Evolutionary conservation across 495 filamentous ascomycete species (phyloP), one percentile per base, ranked within the genome.

Genomic region (Chaetomidium leptoderma): DNA sequence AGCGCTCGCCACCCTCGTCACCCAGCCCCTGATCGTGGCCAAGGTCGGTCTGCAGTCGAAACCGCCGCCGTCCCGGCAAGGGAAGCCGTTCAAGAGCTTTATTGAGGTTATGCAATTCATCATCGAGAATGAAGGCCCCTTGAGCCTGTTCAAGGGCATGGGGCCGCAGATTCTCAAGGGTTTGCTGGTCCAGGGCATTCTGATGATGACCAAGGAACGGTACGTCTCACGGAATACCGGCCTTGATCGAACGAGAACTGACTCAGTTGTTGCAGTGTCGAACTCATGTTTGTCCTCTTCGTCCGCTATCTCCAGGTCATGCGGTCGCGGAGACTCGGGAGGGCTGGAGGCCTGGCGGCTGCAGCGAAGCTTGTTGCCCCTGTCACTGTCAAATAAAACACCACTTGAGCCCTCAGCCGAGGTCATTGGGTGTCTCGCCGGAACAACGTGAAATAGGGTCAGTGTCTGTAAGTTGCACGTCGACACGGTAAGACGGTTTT

Each of bases 191-290:
- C 93, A 99, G 67, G 93, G 93, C 52, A 76, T 97, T 47, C 76
- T 99, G 24, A 99, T 99, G 93, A 99, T 97, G 93, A 95, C 90
- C 4, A 99, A 99, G 76, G 95, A 99, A 73, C 83, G 91, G 91
- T 95, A 81, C 59, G 83, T 71, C 30, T 6, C 39, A 23, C 13
- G n/a, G n/a, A n/a, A 24, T 21, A 21, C 23, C 9, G 11, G 5
- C 24, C 9, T 24, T 30, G 32, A 35, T 48, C 6, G 30, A 40
- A 47, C 30, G 37, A n/a, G 32, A 24, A 43, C 69, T 75, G 53
- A 67, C 62, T 57, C 57, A 14, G 35, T 39, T 42, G 26, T 37
- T 49, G 9, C 63, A 95, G 92, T 55, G 88, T 97, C 78, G 93
- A 97, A 73, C 78, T 98, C 48, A 61, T 90, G 16, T 97, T 97